Percentiles rank a stretch among this genome's conserved stretches.
Evolutionary conservation across 352 stramenopile genomes (phyloP).

Genomic region (Pythium aphanidermatum): DNA sequence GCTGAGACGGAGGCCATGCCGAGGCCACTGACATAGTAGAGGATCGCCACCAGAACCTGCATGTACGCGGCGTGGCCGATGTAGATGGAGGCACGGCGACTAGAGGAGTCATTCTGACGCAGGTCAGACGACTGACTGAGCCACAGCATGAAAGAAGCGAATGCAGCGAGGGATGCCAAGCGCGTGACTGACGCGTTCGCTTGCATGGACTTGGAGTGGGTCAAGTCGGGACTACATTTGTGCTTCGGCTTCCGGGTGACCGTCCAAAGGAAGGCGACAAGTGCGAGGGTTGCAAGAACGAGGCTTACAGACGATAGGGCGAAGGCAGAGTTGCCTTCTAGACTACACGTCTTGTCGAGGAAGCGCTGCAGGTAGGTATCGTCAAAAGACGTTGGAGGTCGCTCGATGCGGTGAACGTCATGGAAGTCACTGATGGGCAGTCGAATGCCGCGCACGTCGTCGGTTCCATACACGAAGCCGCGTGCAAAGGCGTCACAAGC

Average conservation of each 20-base stretch:
- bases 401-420: slow-evolving; percentile 18
- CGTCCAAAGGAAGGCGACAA: slow-evolving; percentile 11
- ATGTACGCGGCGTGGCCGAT: slow-evolving; percentile 13
- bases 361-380: slow-evolving; percentile 18
- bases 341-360: slow-evolving; percentile 19
- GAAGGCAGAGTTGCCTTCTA: slow-evolving; percentile 9
- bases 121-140: slow-evolving; percentile 18
- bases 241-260: slow-evolving; percentile 10
- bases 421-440: slow-evolving; percentile 5
- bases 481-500: slow-evolving; percentile 16
- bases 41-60: slow-evolving; percentile 11
- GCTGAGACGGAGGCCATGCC: slow-evolving; percentile 6
- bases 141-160: slow-evolving; percentile 11
- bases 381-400: slow-evolving; percentile 17
- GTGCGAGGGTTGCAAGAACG: slow-evolving; percentile 2
- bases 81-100: slow-evolving; percentile 13
- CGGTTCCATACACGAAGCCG: slow-evolving; percentile 21
- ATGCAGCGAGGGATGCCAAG: slow-evolving; percentile 7
- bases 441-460: slow-evolving; percentile 19
- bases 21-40: slow-evolving; percentile 11
- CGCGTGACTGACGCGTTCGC: slow-evolving; percentile 8
- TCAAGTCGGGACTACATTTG: not conserved
- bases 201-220: not conserved
- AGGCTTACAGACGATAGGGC: slow-evolving; percentile 8
- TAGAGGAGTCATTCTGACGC: slow-evolving; percentile 6